These are phyloP conservation scores for Penicillium robsamsonii DNA, from an alignment of 495 filamentous ascomycete genomes.

Conservation along the genomic window DNA sequence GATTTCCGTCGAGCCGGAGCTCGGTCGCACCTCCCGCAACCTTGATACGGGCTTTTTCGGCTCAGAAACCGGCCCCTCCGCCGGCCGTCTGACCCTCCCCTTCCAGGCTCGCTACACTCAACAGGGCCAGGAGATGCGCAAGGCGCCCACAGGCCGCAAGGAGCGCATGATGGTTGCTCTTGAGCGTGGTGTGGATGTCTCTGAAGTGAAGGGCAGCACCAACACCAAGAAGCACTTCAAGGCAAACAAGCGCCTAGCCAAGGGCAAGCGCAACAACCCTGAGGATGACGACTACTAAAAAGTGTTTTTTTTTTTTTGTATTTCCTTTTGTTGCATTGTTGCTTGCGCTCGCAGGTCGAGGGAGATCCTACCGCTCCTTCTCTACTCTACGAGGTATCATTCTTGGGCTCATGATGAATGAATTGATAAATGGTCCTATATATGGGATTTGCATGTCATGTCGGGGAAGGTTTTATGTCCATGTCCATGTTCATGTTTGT, in stretches of 20 bases:
- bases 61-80: slow-evolving; percentile 54
- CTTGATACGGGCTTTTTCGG: slow-evolving; percentile 89
- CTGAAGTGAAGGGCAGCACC: slow-evolving; percentile 62
- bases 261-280: slow-evolving; percentile 49
- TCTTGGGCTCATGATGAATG: slow-evolving; percentile 9
- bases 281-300: slow-evolving; percentile 43
- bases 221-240: slow-evolving; percentile 95
- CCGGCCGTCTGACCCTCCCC: slow-evolving; percentile 67
- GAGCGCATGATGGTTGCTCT: slow-evolving; percentile 78
- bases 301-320: slow-evolving; percentile 19
- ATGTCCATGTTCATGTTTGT: slow-evolving; percentile 11
- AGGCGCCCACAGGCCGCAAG: slow-evolving; percentile 78
- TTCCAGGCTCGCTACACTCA: slow-evolving; percentile 86
- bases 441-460: slow-evolving; percentile 24
- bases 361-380: not conserved
- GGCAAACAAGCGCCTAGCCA: slow-evolving; percentile 66
- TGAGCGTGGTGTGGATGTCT: slow-evolving; percentile 80
- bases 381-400: slow-evolving; percentile 13
- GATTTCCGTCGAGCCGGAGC: slow-evolving; percentile 24
- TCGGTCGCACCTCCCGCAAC: slow-evolving; percentile 67
- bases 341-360: slow-evolving; percentile 5
- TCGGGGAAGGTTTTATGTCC: slow-evolving; percentile 11
- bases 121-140: slow-evolving; percentile 65
- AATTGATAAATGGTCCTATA: slow-evolving; percentile 16
- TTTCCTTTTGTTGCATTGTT: slow-evolving; percentile 17